Evolutionary conservation across 2,329 filamentous ascomycete genomes (phyloP).

Genomic region (Pseudogymnoascus verrucosus): DNA sequence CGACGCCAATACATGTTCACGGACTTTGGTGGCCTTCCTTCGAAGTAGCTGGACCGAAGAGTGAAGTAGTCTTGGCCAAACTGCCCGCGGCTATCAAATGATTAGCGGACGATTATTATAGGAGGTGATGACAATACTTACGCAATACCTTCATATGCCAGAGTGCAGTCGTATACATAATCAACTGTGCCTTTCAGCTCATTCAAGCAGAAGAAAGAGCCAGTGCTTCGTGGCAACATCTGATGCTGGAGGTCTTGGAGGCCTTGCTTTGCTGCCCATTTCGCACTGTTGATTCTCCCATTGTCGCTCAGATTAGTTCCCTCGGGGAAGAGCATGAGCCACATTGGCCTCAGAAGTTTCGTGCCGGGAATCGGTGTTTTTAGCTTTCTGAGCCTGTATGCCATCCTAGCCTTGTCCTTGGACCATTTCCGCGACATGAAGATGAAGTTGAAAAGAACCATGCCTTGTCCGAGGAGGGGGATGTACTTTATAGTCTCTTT

Average conservation of each 20-base stretch:
- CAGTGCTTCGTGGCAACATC: slow-evolving; percentile 72
- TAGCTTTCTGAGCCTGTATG: slow-evolving; percentile 63
- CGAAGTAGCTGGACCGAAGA: slow-evolving; percentile 76
- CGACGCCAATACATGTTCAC: slow-evolving; percentile 96
- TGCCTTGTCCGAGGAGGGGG: slow-evolving; percentile 70
- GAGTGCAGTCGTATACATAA: slow-evolving; percentile 86
- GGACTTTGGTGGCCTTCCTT: slow-evolving; percentile 82
- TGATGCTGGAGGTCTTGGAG: slow-evolving; percentile 65
- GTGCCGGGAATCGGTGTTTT: slow-evolving; percentile 48
- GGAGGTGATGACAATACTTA: slow-evolving; percentile 45
- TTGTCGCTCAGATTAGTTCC: slow-evolving; percentile 73
- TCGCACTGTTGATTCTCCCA: slow-evolving; percentile 60
- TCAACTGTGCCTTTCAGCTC: slow-evolving; percentile 68
- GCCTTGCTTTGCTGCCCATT: slow-evolving; percentile 70
- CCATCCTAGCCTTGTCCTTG: slow-evolving; percentile 66
- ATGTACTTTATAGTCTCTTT: slow-evolving; percentile 81
- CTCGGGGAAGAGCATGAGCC: slow-evolving; percentile 81
- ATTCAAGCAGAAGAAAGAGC: slow-evolving; percentile 69
- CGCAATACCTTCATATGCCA: slow-evolving; percentile 91
- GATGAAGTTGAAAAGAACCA: slow-evolving; percentile 83
- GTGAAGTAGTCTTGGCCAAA: slow-evolving; percentile 92
- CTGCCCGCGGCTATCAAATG: slow-evolving; percentile 46
- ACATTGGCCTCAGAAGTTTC: slow-evolving; percentile 64
- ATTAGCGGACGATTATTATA: slow-evolving; percentile 11
- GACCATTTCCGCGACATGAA: slow-evolving; percentile 89